Base-by-base conservation (phyloP, 345 rosid species). In the Lepidium sativum region DNA sequence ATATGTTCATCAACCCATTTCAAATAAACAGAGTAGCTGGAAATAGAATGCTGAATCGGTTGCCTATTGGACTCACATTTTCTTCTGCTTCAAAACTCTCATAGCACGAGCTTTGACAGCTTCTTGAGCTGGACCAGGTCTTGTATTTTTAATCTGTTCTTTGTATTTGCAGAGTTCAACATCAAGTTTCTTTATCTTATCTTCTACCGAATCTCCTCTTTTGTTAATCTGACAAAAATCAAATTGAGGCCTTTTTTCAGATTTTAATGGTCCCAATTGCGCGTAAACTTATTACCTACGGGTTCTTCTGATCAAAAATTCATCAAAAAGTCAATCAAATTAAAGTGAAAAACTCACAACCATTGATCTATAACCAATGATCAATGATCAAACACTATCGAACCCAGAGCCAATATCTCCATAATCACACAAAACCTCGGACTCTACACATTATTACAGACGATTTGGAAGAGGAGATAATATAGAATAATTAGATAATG, bases 121-220 rank as follows among this genome's bases (percentile, higher is more conserved):
- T 64, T 90, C 91, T 54, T 79, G 97, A 65, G 97, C 88, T 44
- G 95, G 92, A 65, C 97, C 99, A n/a, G 99, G 99, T 33, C 96
- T 75, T 11, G 91, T 90, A 63, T 69, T 94, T 77, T 86, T 81
- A 23, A 94, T 77, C 75, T 90, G 99, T 23, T 90, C 99, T 55
- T 58, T 88, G 73, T 83, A 88, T 73, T 75, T 84, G 50, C 79
- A 76, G 27, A 94, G 87, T 65, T 94, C 99, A 12, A 74, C 81
- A 74, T 94, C 95, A 6, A 94, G 86, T 80, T 67, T 90, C 71
- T 71, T 81, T 43, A 94, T 82, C 84, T 89, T 92, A 6, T 92
- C 97, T 43, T 92, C 97, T 21, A 92, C 91, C 8, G 87, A 51
- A 2, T 92, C 98, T 8, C 95, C 98, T 75, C 96, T 84, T 78